Base-by-base conservation (phyloP, 352 stramenopile genomes). In the Thalassiosira hispida region DNA sequence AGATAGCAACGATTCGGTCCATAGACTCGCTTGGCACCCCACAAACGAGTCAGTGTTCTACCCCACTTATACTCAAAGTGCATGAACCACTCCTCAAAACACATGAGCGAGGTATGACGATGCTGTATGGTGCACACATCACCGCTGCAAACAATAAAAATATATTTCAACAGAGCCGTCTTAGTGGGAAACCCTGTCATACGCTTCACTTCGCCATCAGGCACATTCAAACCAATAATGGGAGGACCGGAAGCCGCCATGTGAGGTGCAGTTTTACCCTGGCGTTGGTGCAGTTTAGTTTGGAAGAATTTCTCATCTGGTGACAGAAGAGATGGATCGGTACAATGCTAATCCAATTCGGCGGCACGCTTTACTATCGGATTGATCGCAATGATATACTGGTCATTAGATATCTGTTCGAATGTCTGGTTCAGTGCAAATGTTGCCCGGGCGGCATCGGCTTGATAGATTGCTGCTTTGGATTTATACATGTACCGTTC, bases 41-140 rank as follows among this genome's bases (percentile, higher is more conserved):
- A 20, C 3, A 44, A 25, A n/a, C 25, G 53, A 7, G 31, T 62
- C 8, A 51, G 23, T 16, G 62, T 49, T 22, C 35, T 40, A 8
- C 60, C 69, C 20, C 29, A 78, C 22, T 51, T 71, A 0, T 35
- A 57, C 22, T 78, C 69, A 78, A 60, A 70, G 42, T 65, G 49
- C 6, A 78, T 31, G 18, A 78, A 71, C 57, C 69, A 78, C 20
- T 78, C 69, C 42, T 78, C 47, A 47, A 47, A 78, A 59, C 69
- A 77, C 9, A 53, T 73, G 0, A 73, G 23, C 2, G 53, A 47
- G 8, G 52, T 40, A 3, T 33, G 25, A n/a, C 52, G 12, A 29
- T 46, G 23, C 11, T n/a, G n/a, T n/a, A n/a, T 5, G 11, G 20
- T 73, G 66, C 22, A 47, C 31, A 46, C 9, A 52, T 78, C 52